A percentile compares a stretch with the other conserved stretches of the same genome.
These are phyloP conservation scores for Trichosporon faecale DNA, from an alignment of 1,284 basidiomycete genomes.

Conservation along the genomic window DNA sequence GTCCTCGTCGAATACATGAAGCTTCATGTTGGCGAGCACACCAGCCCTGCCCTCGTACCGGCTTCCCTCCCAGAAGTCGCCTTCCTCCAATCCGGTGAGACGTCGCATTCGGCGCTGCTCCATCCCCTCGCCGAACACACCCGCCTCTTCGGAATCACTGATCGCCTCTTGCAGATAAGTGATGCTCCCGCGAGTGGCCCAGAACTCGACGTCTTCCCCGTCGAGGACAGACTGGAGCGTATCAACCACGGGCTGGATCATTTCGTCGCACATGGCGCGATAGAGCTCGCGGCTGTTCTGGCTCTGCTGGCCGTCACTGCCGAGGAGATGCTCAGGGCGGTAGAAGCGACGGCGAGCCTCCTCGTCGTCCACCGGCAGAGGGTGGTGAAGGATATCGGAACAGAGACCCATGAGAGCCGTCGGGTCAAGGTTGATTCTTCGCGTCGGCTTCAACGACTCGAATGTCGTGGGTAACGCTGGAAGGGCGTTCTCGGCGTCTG, in stretches of 20 bases:
- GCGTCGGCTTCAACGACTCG: conserved; percentile 48
- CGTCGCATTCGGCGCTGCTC: conserved; percentile 45
- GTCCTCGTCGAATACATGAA: conserved; percentile 36
- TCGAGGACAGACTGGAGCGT: conserved; percentile 57
- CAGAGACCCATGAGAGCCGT: conserved; percentile 76
- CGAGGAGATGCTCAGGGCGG: conserved; percentile 46
- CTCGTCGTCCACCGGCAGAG: conserved; percentile 59
- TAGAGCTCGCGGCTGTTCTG: conserved; percentile 47
- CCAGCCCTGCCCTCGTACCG: conserved; percentile 41
- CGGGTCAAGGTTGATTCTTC: conserved; percentile 70
- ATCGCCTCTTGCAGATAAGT: conserved; percentile 51
- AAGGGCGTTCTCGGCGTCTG: conserved; percentile 60
- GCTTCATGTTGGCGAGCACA: conserved; percentile 30
- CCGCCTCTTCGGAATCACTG: conserved; percentile 25
- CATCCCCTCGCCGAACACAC: conserved; percentile 36
- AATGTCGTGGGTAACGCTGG: conserved; percentile 65
- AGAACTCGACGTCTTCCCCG: conserved; percentile 59
- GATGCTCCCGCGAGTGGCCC: conserved; percentile 71
- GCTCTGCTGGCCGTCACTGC: conserved; percentile 31
- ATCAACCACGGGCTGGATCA: conserved; percentile 63
- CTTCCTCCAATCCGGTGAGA: conserved; percentile 40
- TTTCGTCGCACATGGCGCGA: conserved; percentile 60
- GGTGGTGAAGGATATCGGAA: conserved; percentile 73
- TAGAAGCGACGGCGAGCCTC: conserved; percentile 61
- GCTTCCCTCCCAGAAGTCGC: conserved; percentile 47